These are phyloP conservation scores for Thelonectria olida DNA, from an alignment of 2,329 filamentous ascomycete genomes.

Conservation along the genomic window DNA sequence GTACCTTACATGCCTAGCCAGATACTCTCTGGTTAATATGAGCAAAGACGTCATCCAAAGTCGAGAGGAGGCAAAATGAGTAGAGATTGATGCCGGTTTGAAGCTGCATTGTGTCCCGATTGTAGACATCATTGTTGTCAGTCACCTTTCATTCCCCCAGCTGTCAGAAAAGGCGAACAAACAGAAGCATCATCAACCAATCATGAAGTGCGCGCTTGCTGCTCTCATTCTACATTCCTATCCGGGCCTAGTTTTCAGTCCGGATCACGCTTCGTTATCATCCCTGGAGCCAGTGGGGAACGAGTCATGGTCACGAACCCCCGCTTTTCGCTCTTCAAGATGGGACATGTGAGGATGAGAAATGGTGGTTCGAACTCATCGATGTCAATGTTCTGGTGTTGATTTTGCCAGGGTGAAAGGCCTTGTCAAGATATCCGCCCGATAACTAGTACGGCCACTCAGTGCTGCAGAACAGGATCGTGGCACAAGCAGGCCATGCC, in stretches of 20 bases:
- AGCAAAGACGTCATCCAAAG: too few relatives aligned
- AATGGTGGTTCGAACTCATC: not conserved
- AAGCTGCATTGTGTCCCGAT: too few relatives aligned
- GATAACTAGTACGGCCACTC: not conserved
- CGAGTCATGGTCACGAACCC: not conserved
- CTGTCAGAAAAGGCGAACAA: not conserved
- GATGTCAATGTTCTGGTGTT: not conserved
- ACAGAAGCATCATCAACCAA: not conserved
- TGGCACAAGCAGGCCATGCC: slow-evolving; percentile 25
- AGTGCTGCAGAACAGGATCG: not conserved
- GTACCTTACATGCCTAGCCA: too few relatives aligned
- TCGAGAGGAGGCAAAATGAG: too few relatives aligned
- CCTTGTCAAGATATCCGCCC: not conserved
- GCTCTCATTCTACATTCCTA: slow-evolving; percentile 25
- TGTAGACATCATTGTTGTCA: not conserved
- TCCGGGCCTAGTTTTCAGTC: slow-evolving; percentile 10
- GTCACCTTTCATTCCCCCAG: not conserved
- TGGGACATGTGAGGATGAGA: not conserved
- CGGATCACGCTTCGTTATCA: not conserved
- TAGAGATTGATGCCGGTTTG: too few relatives aligned
- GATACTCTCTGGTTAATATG: too few relatives aligned
- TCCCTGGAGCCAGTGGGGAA: not conserved
- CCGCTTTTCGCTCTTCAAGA: not conserved
- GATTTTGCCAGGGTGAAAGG: not conserved
- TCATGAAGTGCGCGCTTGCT: not conserved